Evolutionary conservation across 352 stramenopile species (phyloP).

Genomic region (Phytophthora meadii): DNA sequence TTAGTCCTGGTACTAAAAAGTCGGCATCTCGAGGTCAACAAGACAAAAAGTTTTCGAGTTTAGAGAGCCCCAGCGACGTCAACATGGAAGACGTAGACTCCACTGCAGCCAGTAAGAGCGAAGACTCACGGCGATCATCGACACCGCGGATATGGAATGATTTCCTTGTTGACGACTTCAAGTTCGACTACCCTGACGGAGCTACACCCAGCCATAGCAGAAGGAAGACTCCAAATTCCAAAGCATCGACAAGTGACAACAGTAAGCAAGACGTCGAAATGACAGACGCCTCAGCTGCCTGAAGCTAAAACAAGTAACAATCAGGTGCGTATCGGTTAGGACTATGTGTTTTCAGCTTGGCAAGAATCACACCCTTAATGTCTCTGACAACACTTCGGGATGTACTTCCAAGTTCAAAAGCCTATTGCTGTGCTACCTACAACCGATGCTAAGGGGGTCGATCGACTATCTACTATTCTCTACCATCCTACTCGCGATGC

Average conservation of each 20-base stretch:
- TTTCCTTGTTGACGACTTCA: slow-evolving; percentile 78
- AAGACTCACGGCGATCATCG: slow-evolving; percentile 24
- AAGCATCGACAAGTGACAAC: slow-evolving; percentile 5
- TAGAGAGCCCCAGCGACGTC: slow-evolving; percentile 18
- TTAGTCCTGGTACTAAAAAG: slow-evolving; percentile 40
- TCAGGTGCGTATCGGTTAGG: slow-evolving; percentile 15
- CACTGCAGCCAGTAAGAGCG: slow-evolving; percentile 2
- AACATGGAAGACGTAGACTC: slow-evolving; percentile 30
- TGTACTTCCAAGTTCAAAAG: slow-evolving; percentile 25
- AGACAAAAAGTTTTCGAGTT: slow-evolving; percentile 24
- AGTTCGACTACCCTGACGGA: slow-evolving; percentile 50
- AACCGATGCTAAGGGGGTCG: slow-evolving; percentile 31
- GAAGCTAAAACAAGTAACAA: slow-evolving; percentile 17
- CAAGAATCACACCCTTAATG: slow-evolving; percentile 15
- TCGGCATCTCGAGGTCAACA: slow-evolving; percentile 28
- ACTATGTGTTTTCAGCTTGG: slow-evolving; percentile 13
- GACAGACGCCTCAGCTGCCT: slow-evolving; percentile 36
- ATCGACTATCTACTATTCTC: slow-evolving; percentile 40
- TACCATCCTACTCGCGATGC: slow-evolving; percentile 41
- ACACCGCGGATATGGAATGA: slow-evolving; percentile 76
- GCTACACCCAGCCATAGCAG: slow-evolving; percentile 23
- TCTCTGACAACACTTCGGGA: neutral
- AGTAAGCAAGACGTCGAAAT: slow-evolving; percentile 33
- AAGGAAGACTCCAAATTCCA: slow-evolving; percentile 26
- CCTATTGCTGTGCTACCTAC: slow-evolving; percentile 36